Percentiles rank a stretch among this genome's conserved stretches.
Conservation (phyloP, 1,139 yeast genomes). For the Yamadazyma conglobata region DNA sequence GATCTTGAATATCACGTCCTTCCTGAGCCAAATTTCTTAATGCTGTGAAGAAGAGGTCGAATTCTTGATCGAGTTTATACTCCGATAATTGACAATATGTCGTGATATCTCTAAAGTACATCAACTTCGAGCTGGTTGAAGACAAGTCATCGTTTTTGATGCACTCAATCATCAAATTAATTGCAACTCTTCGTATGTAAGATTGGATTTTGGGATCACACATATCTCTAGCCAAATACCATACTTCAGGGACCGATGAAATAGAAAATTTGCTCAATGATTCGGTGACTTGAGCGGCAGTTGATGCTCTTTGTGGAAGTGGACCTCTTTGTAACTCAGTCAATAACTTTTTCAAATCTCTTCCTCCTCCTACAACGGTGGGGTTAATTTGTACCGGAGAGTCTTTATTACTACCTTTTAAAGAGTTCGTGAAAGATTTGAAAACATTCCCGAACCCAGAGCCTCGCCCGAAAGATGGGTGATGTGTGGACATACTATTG, state of each 20-base stretch:
- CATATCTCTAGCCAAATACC: slow-evolving; percentile 67
- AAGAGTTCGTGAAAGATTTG: slow-evolving; percentile 52
- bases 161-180: slow-evolving; percentile 55
- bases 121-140: slow-evolving; percentile 42
- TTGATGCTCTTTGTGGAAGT: slow-evolving; percentile 42
- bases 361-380: slow-evolving; percentile 61
- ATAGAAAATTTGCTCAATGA: slow-evolving; percentile 52
- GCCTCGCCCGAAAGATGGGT: slow-evolving; percentile 30
- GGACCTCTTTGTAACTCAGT: slow-evolving; percentile 37
- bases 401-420: slow-evolving; percentile 33
- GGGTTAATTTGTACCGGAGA: slow-evolving; percentile 51
- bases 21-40: slow-evolving; percentile 52
- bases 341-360: slow-evolving; percentile 46
- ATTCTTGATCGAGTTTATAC: slow-evolving; percentile 43
- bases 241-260: slow-evolving; percentile 65
- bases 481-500: slow-evolving; percentile 28
- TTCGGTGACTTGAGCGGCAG: slow-evolving; percentile 51
- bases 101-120: slow-evolving; percentile 60
- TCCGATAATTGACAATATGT: slow-evolving; percentile 34
- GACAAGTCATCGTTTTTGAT: slow-evolving; percentile 48
- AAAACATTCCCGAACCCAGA: slow-evolving; percentile 48
- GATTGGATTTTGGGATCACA: slow-evolving; percentile 40
- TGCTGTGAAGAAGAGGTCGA: slow-evolving; percentile 53
- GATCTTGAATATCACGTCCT: slow-evolving; percentile 60
- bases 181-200: slow-evolving; percentile 50